Evolutionary conservation across 2,329 filamentous ascomycete species (phyloP).

Genomic region (Claviceps lovelessii): DNA sequence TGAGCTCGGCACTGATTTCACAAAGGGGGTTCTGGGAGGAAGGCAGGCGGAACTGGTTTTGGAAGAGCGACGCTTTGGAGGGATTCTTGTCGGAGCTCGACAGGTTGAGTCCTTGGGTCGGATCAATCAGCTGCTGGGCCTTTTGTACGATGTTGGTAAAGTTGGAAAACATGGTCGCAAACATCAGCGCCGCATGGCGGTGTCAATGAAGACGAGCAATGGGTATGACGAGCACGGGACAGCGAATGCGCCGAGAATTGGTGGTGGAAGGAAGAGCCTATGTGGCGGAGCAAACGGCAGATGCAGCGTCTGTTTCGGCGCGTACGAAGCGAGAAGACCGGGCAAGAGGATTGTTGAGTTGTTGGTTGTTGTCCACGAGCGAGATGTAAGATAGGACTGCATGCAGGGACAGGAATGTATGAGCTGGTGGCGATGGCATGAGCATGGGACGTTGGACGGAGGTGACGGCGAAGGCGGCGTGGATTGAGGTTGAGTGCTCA

Average conservation of each 20-base stretch:
- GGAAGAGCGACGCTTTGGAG: conserved; percentile 84
- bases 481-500: background rate
- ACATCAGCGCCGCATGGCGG: conserved; percentile 28
- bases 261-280: background rate
- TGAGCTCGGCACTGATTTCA: conserved; percentile 93
- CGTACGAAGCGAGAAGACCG: background rate
- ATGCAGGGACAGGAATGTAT: conserved; percentile 1
- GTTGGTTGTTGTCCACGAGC: background rate
- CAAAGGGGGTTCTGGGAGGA: conserved; percentile 83
- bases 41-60: conserved; percentile 90
- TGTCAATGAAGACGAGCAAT: conserved; percentile 2
- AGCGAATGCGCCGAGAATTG: background rate
- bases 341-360: conserved; percentile 1
- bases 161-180: conserved; percentile 42
- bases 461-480: background rate
- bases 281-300: background rate
- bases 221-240: conserved; percentile 1
- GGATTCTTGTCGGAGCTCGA: conserved; percentile 65
- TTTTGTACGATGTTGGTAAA: conserved; percentile 77
- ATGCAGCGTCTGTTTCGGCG: background rate
- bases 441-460: background rate
- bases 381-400: background rate
- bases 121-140: conserved; percentile 89
- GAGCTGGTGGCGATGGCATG: background rate
- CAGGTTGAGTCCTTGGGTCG: conserved; percentile 60